Evolutionary conservation across 192 early-diverging fungal species (phyloP).

Genomic region (Lobosporangium transversale): DNA sequence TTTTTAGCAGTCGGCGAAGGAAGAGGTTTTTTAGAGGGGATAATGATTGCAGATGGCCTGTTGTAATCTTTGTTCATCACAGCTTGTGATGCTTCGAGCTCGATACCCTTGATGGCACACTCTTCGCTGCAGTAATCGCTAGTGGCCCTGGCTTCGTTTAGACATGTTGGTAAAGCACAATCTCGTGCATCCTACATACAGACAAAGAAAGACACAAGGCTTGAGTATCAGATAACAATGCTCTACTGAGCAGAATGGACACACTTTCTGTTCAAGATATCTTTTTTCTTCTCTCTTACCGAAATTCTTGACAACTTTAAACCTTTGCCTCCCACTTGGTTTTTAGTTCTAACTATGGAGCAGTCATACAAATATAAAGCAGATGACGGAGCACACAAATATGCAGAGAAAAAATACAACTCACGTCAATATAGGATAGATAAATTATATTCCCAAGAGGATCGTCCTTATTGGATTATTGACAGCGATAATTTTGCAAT

Average conservation of each 20-base stretch:
- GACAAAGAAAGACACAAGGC: not conserved
- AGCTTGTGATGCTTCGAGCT: constrained; percentile 42
- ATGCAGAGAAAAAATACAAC: too few species aligned
- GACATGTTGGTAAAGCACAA: constrained; percentile 50
- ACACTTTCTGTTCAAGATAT: not conserved
- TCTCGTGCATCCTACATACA: constrained; percentile 44
- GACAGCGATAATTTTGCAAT: not conserved
- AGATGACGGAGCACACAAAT: too few species aligned
- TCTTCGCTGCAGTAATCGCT: constrained; percentile 57
- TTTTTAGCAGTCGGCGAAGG: constrained; percentile 13
- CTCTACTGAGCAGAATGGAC: not conserved
- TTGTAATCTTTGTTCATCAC: constrained; percentile 31
- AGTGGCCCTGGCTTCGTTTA: constrained; percentile 49
- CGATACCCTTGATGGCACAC: constrained; percentile 56
- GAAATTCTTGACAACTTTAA: constrained; percentile 5
- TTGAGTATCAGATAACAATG: too few species aligned
- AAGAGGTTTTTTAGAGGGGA: constrained; percentile 9
- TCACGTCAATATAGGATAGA: too few species aligned
- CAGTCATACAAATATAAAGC: not conserved
- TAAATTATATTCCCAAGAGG: too few species aligned
- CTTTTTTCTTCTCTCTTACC: not conserved
- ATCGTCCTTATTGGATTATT: too few species aligned
- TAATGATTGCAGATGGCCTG: constrained; percentile 1
- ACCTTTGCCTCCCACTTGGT: not conserved
- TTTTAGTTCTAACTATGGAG: constrained; percentile 14